Evolutionary conservation across 345 rosid species (phyloP).

Genomic region (Alliaria petiolata): DNA sequence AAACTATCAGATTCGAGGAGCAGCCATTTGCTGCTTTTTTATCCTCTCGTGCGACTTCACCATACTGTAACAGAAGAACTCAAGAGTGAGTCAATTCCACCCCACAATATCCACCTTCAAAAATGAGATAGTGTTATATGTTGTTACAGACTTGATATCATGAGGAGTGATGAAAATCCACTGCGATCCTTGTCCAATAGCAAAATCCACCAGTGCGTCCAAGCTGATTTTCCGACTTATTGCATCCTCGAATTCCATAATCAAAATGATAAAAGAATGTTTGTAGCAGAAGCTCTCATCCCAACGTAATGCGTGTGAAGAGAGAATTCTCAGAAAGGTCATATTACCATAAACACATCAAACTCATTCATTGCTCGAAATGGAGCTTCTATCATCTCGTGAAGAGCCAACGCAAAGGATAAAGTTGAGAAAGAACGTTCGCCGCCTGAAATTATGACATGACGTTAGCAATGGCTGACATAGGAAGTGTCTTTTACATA

Average conservation of each 20-base stretch:
- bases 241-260: slow-evolving; percentile 67
- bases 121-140: not conserved
- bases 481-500: not conserved
- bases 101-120: too few relatives aligned
- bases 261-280: too few relatives aligned
- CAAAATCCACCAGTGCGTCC: slow-evolving; percentile 84
- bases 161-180: slow-evolving; percentile 99
- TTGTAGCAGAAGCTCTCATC: slow-evolving; percentile 5
- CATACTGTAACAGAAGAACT: slow-evolving; percentile 52
- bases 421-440: slow-evolving; percentile 96
- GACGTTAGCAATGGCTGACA: not conserved
- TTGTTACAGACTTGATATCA: slow-evolving; percentile 92
- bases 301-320: not conserved
- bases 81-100: too few relatives aligned
- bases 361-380: slow-evolving; percentile 99
- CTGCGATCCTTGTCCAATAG: slow-evolving; percentile 74
- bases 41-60: slow-evolving; percentile 65
- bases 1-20: too few relatives aligned
- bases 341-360: slow-evolving; percentile 92
- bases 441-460: slow-evolving; percentile 52
- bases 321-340: too few relatives aligned
- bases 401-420: slow-evolving; percentile 93
- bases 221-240: slow-evolving; percentile 93
- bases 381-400: slow-evolving; percentile 92
- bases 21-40: slow-evolving; percentile 95